Conservation (phyloP, 2,329 filamentous ascomycete species). For the Venturia asperata region DNA sequence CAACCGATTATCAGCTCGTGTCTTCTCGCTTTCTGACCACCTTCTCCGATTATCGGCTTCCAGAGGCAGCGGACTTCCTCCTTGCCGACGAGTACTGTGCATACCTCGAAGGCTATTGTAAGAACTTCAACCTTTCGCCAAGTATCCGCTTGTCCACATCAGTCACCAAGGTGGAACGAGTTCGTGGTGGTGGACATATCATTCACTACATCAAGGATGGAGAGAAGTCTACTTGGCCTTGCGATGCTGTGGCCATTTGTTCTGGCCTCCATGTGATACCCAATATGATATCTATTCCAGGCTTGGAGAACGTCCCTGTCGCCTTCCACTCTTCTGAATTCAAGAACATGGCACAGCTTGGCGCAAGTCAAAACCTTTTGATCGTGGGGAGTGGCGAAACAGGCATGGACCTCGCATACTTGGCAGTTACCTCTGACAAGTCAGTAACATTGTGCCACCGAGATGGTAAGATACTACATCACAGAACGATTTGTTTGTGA, state of each 20-base stretch:
- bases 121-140: conserved; percentile 34
- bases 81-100: conserved; percentile 35
- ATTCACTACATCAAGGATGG: conserved; percentile 11
- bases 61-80: conserved; percentile 35
- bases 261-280: conserved; percentile 41
- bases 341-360: conserved; percentile 40
- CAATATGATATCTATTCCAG: conserved; percentile 34
- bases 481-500: background rate
- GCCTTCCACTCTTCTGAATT: conserved; percentile 41
- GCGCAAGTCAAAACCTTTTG: conserved; percentile 35
- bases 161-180: conserved; percentile 24
- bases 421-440: conserved; percentile 39
- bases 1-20: conserved; percentile 8
- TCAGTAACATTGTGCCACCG: conserved; percentile 41
- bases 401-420: conserved; percentile 40
- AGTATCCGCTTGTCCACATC: conserved; percentile 33
- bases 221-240: conserved; percentile 25
- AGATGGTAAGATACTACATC: conserved; percentile 28
- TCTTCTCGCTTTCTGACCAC: conserved; percentile 18
- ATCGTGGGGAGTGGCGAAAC: conserved; percentile 43
- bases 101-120: conserved; percentile 40
- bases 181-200: conserved; percentile 15
- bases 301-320: conserved; percentile 32
- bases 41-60: conserved; percentile 18
- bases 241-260: conserved; percentile 43